phyloP scores from a whole-genome alignment of 1,139 yeast species.

The Trichomonascaceae sp. region DNA sequence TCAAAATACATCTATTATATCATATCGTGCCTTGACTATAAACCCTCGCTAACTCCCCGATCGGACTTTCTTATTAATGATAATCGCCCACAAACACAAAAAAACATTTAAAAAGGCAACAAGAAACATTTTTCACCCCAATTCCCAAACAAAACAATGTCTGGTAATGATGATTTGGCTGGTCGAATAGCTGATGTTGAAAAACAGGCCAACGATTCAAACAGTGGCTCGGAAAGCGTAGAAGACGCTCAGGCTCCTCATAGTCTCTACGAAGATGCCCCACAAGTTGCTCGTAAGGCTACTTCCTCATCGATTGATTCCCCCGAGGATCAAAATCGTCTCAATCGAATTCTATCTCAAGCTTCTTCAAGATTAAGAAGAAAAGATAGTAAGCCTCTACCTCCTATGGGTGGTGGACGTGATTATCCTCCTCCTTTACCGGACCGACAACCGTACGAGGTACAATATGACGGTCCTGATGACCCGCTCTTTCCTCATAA shows the following conservation, averaged over 20 bases:
- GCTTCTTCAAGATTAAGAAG: conserved; percentile 9
- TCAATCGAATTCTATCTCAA: conserved; percentile 15
- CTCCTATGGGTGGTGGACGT: conserved; percentile 41
- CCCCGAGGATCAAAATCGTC: conserved; percentile 12
- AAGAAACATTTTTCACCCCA: neutral
- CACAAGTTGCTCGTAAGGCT: neutral
- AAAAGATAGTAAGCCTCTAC: conserved; percentile 17
- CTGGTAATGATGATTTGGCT: neutral
- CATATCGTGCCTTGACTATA: no score
- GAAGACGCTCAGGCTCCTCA: conserved; percentile 4
- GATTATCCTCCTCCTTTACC: conserved; percentile 44
- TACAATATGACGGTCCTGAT: conserved; percentile 46
- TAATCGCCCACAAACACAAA: neutral
- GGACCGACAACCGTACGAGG: conserved; percentile 44
- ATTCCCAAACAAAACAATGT: neutral
- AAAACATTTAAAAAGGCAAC: neutral
- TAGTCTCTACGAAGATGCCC: conserved; percentile 4
- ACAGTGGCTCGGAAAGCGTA: neutral
- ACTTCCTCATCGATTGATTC: conserved; percentile 8
- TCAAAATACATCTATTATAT: no score
- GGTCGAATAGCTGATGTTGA: neutral
- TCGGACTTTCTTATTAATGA: no score
- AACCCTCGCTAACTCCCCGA: no score
- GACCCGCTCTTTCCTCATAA: conserved; percentile 50
- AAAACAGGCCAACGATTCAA: neutral